These are phyloP conservation scores for Verbena officinalis DNA, from an alignment of 257 asterid genomes.

Conservation along the genomic window DNA sequence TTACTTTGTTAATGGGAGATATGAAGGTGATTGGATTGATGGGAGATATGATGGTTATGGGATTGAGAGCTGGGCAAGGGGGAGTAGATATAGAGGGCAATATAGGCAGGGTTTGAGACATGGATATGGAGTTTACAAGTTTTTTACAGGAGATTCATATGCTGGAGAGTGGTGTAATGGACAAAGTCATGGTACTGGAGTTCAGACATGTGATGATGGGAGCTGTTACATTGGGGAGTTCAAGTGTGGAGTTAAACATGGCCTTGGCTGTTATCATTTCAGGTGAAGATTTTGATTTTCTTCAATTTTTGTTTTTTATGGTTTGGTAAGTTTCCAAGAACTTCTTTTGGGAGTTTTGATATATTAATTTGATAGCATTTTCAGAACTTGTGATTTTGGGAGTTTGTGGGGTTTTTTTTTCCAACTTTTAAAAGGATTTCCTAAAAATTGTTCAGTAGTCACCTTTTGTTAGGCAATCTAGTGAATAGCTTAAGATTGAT, in stretches of 20 bases:
- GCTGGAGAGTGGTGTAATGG: conserved; percentile 93
- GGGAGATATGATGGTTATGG: conserved; percentile 91
- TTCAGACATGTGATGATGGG: conserved; percentile 89
- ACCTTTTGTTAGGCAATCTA: conserved; percentile 27
- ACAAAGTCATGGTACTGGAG: conserved; percentile 84
- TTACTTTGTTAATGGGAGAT: conserved; percentile 73
- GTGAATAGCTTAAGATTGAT: conserved; percentile 15
- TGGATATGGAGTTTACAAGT: conserved; percentile 80
- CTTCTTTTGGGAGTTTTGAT: background rate
- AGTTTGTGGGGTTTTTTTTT: conserved; percentile 2
- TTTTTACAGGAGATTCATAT: conserved; percentile 79
- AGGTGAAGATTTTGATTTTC: conserved; percentile 44
- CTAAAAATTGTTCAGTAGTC: conserved; percentile 20
- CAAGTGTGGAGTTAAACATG: conserved; percentile 79
- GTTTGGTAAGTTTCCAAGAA: background rate
- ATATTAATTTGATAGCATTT: background rate
- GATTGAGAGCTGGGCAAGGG: conserved; percentile 87
- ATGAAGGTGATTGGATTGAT: conserved; percentile 95
- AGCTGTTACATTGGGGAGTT: conserved; percentile 82
- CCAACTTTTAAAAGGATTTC: conserved; percentile 14
- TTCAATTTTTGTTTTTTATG: background rate
- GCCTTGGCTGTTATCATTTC: conserved; percentile 89
- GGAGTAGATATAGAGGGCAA: conserved; percentile 84
- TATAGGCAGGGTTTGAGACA: conserved; percentile 80
- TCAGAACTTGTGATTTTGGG: background rate